These are phyloP conservation scores for Inonotus obliquus DNA, from an alignment of 1,284 basidiomycete species.

Conservation along the genomic window DNA sequence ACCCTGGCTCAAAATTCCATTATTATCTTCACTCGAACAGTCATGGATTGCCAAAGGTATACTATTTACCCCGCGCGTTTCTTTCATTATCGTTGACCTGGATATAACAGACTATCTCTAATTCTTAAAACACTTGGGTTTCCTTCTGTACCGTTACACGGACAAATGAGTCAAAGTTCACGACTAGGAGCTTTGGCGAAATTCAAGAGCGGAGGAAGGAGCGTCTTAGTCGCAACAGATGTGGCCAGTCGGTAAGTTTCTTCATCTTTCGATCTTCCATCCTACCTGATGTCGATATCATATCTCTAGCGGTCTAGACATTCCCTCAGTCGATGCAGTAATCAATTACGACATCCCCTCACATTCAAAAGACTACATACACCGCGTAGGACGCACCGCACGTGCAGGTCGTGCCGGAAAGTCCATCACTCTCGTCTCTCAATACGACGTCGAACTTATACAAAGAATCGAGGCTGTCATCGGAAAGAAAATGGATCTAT, in stretches of 20 bases:
- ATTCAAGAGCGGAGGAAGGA: constrained; percentile 94
- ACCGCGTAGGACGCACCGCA: constrained; percentile 96
- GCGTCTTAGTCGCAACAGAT: constrained; percentile 93
- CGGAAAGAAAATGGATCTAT: constrained; percentile 90
- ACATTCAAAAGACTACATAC: constrained; percentile 99
- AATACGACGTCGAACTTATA: constrained; percentile 97
- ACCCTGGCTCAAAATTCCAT: constrained; percentile 89
- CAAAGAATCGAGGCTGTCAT: constrained; percentile 93
- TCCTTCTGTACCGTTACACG: constrained; percentile 93
- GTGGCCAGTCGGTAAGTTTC: constrained; percentile 81
- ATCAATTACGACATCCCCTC: constrained; percentile 99
- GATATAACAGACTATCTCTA: constrained; percentile 65
- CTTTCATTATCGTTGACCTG: neutral
- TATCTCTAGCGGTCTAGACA: constrained; percentile 79
- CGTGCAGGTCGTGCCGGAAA: constrained; percentile 95
- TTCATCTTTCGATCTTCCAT: constrained; percentile 4
- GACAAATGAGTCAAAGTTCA: constrained; percentile 91
- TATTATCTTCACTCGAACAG: constrained; percentile 95
- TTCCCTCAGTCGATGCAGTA: constrained; percentile 93
- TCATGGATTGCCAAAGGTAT: constrained; percentile 86
- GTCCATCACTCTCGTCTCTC: constrained; percentile 93
- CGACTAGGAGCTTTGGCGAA: constrained; percentile 93
- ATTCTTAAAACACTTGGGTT: constrained; percentile 91
- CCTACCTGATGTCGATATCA: constrained; percentile 18
- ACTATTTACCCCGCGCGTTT: constrained; percentile 20